Base-by-base conservation (phyloP, 2,329 filamentous ascomycete species). In the Cercospora brassicicola region DNA sequence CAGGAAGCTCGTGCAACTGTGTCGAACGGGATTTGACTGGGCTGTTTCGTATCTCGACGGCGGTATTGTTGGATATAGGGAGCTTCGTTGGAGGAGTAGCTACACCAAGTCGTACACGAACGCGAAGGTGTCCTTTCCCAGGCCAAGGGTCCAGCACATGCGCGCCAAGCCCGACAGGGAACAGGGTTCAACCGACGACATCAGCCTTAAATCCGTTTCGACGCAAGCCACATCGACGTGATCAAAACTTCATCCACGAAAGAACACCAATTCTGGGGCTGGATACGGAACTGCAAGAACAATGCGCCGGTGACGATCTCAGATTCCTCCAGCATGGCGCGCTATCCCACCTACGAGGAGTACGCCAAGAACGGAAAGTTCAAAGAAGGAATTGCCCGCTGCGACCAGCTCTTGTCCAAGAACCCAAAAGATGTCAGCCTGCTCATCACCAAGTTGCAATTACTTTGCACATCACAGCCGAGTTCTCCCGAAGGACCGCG, bases 321-420 rank as follows among this genome's bases (percentile, higher is more conserved):
- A 20, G 28, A 23, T 3, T 10, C 5, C 20, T 42, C 28, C 30
- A 72, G n/a, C 42, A 78, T 78, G 76, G 76, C 76, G 33, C 74
- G 75, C 13, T 77, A 75, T 56, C 76, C 76, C n/a, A 74, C 72
- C 4, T 76, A 76, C 63, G 76, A 77, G 39, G 76, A 78, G 64
- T 77, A 78, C 64, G 67, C 71, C 31, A 70, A 69, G 61, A 67
- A 67, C 4, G 72, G 73, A 31, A 75, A 75, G 45, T 76, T 73
- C 59, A 65, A 63, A 18, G 76, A 78, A 31, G 77, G 77, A 56
- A 72, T 78, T 60, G 69, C 74, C 33, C 76, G 76, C 48, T 78
- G 76, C 59, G 73, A 78, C 62, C 74, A 77, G 11, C 67, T 78
- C 1, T 66, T 79, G 26, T 73, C 71, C 33, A 76, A 74, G 48